Conservation (phyloP, 345 rosid species). For the Cardamine chenopodiifolia region DNA sequence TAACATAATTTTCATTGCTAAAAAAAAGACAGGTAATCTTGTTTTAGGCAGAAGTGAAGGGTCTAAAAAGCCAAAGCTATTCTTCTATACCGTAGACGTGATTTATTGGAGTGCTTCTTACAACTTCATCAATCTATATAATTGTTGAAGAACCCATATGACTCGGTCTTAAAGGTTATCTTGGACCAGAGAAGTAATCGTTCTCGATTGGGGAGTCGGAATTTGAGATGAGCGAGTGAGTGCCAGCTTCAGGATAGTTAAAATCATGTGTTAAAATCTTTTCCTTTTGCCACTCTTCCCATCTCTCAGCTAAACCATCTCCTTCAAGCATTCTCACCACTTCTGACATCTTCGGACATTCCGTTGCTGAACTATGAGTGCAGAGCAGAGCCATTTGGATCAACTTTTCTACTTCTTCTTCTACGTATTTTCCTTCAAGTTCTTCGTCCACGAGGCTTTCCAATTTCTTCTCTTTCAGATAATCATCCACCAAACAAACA, state of each 20-base stretch:
- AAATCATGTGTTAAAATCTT: conserved; percentile 62
- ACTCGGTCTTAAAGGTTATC: conserved; percentile 46
- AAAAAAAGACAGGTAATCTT: no score
- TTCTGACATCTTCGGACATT: conserved; percentile 92
- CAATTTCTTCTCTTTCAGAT: conserved; percentile 83
- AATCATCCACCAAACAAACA: conserved; percentile 15
- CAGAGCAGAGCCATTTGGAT: conserved; percentile 88
- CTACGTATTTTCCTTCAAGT: conserved; percentile 58
- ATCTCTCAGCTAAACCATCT: conserved; percentile 80
- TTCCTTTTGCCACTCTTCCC: conserved; percentile 95
- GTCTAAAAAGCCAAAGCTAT: background rate
- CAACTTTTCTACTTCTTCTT: conserved; percentile 71
- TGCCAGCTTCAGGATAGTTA: conserved; percentile 40
- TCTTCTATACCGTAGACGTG: background rate
- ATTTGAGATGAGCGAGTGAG: conserved; percentile 55
- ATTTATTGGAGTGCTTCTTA: background rate
- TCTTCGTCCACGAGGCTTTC: conserved; percentile 73
- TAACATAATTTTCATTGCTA: no score
- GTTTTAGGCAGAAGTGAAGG: background rate
- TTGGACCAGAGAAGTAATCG: conserved; percentile 81
- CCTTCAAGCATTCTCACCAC: conserved; percentile 99
- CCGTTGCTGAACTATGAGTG: conserved; percentile 74
- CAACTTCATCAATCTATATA: background rate
- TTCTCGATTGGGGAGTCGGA: conserved; percentile 65
- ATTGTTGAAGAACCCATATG: conserved; percentile 10